phyloP scores from a whole-genome alignment of 2,329 filamentous ascomycete species.

The Penicillium rolfsii region DNA sequence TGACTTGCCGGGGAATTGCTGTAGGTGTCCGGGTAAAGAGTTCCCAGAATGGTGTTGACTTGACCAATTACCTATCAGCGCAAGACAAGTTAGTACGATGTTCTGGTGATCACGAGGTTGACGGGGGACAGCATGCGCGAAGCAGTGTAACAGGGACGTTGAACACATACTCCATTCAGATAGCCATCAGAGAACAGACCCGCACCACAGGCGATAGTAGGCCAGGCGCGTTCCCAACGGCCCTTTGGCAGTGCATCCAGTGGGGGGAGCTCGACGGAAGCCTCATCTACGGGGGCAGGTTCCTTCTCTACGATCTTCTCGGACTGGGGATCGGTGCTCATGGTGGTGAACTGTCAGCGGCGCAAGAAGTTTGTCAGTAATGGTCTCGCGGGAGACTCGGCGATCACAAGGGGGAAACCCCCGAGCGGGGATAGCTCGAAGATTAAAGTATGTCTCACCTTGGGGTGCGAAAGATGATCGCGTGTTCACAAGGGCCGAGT shows the following conservation, averaged over 20 bases:
- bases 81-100: conserved; percentile 6
- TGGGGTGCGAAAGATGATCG: neutral
- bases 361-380: neutral
- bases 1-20: conserved; percentile 67
- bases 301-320: conserved; percentile 23
- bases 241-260: conserved; percentile 38
- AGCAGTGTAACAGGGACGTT: neutral
- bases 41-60: conserved; percentile 74
- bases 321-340: conserved; percentile 17
- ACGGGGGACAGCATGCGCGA: neutral
- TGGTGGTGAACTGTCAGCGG: neutral
- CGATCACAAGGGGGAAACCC: neutral
- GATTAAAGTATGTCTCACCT: neutral
- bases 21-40: conserved; percentile 72
- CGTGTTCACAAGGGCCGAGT: neutral
- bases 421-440: neutral
- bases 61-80: conserved; percentile 73
- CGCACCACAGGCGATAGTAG: conserved; percentile 84
- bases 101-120: neutral
- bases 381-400: neutral
- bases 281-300: conserved; percentile 13
- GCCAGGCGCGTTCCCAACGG: conserved; percentile 63
- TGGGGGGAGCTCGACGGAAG: conserved; percentile 26
- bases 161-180: conserved; percentile 72
- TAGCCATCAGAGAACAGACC: conserved; percentile 92